These are phyloP conservation scores for Sphenostylis stenocarpa DNA, from an alignment of 306 rosid genomes.

Conservation along the genomic window DNA sequence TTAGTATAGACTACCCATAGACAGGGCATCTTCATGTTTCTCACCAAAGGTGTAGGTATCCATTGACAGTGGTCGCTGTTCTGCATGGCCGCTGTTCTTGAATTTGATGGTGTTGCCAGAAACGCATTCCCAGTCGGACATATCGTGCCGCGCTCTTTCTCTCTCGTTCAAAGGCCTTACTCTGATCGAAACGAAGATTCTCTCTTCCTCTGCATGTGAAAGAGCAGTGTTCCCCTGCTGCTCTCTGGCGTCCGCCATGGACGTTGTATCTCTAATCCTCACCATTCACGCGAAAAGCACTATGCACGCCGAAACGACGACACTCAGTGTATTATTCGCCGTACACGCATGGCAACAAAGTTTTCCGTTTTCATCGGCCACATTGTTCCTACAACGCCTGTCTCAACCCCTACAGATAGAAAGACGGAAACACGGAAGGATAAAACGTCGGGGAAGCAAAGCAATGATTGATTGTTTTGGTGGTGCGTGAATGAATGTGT, in stretches of 20 bases:
- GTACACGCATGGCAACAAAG: neutral
- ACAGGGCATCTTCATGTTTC: neutral
- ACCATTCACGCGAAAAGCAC: neutral
- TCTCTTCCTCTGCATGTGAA: slow-evolving; percentile 54
- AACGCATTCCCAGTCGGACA: slow-evolving; percentile 61
- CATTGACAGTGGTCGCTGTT: slow-evolving; percentile 44
- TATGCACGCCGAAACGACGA: slow-evolving; percentile 1
- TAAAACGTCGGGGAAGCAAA: neutral
- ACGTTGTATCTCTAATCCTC: neutral
- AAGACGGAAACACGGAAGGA: neutral
- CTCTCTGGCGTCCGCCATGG: slow-evolving; percentile 15
- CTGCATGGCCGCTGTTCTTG: slow-evolving; percentile 41
- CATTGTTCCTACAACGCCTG: slow-evolving; percentile 2
- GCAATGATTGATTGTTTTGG: neutral
- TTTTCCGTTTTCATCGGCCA: neutral
- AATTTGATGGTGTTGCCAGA: slow-evolving; percentile 45
- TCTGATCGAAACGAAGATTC: slow-evolving; percentile 69
- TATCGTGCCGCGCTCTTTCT: slow-evolving; percentile 53
- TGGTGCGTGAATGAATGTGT: neutral
- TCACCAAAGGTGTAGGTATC: slow-evolving; percentile 65
- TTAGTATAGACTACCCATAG: neutral
- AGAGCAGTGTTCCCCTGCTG: slow-evolving; percentile 25
- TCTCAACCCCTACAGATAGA: slow-evolving; percentile 15
- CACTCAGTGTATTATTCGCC: neutral
- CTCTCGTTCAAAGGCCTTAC: slow-evolving; percentile 75